Evolutionary conservation across 2,329 filamentous ascomycete genomes (phyloP).

Genomic region (Botryotinia convoluta): DNA sequence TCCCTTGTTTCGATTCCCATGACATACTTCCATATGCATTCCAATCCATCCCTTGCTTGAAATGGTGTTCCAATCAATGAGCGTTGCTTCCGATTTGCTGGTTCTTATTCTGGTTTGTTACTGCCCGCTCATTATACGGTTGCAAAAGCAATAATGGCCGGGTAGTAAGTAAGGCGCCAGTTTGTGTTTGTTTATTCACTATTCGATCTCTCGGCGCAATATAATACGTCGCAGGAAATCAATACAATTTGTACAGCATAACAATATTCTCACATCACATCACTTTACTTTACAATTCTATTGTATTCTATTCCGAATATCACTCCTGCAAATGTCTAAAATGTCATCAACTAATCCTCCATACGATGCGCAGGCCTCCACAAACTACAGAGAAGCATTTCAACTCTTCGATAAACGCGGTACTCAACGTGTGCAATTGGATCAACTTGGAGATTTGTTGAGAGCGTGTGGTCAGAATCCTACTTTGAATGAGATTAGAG

Average conservation of each 20-base stretch:
- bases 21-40: not conserved
- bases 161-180: not conserved
- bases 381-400: conserved; percentile 99
- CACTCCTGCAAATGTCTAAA: not conserved
- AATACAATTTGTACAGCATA: not conserved
- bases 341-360: conserved; percentile 32
- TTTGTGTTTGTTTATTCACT: not conserved
- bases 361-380: conserved; percentile 60
- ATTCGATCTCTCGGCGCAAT: not conserved
- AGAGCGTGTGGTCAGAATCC: conserved; percentile 98
- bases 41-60: conserved; percentile 9
- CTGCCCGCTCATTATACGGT: not conserved
- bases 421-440: conserved; percentile 83
- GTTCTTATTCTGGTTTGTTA: not conserved
- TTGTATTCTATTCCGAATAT: not conserved
- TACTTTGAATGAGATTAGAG: conserved; percentile 85
- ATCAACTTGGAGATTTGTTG: conserved; percentile 87
- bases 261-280: not conserved
- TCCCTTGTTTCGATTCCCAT: not conserved
- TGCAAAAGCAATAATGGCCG: not conserved
- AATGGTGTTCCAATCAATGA: not conserved
- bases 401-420: conserved; percentile 99
- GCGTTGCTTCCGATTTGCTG: conserved; percentile 2
- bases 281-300: not conserved
- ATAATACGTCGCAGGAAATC: not conserved